These are phyloP conservation scores for Diplotaxis tenuifolia DNA, from an alignment of 345 rosid species.

Conservation along the genomic window DNA sequence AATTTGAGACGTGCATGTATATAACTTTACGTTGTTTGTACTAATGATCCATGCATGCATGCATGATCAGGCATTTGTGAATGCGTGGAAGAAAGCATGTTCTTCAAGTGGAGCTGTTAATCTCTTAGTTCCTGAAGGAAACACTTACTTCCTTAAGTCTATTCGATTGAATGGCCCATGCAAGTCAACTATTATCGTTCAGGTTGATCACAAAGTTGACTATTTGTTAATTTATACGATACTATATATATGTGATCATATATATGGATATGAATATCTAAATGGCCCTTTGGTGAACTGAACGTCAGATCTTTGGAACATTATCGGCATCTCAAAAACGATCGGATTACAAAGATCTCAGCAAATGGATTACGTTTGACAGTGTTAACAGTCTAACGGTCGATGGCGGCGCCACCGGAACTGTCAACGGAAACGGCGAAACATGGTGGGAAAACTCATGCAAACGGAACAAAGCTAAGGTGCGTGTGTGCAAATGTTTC, in stretches of 20 bases:
- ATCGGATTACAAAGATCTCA: constrained; percentile 53
- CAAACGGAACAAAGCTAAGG: constrained; percentile 65
- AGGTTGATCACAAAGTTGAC: constrained; percentile 1
- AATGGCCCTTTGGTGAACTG: neutral
- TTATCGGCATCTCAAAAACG: constrained; percentile 56
- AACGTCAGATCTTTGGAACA: constrained; percentile 56
- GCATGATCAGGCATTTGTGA: constrained; percentile 54
- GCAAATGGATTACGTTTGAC: constrained; percentile 65
- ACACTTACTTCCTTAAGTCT: constrained; percentile 50
- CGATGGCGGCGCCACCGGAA: constrained; percentile 69
- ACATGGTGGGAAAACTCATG: constrained; percentile 92
- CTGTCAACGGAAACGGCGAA: constrained; percentile 71
- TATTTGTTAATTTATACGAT: neutral
- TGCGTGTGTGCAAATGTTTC: constrained; percentile 17
- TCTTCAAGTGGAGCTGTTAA: constrained; percentile 42
- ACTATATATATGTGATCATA: neutral
- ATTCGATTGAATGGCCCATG: constrained; percentile 71
- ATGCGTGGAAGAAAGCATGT: constrained; percentile 81
- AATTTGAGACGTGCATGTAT: neutral
- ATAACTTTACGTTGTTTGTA: neutral
- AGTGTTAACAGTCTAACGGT: constrained; percentile 45
- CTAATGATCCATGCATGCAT: constrained; percentile 28
- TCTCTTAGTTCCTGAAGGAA: constrained; percentile 51
- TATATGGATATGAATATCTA: neutral
- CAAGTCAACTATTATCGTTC: constrained; percentile 47